These are phyloP conservation scores for Neopestalotiopsis clavispora DNA, from an alignment of 2,329 filamentous ascomycete genomes.

Conservation along the genomic window DNA sequence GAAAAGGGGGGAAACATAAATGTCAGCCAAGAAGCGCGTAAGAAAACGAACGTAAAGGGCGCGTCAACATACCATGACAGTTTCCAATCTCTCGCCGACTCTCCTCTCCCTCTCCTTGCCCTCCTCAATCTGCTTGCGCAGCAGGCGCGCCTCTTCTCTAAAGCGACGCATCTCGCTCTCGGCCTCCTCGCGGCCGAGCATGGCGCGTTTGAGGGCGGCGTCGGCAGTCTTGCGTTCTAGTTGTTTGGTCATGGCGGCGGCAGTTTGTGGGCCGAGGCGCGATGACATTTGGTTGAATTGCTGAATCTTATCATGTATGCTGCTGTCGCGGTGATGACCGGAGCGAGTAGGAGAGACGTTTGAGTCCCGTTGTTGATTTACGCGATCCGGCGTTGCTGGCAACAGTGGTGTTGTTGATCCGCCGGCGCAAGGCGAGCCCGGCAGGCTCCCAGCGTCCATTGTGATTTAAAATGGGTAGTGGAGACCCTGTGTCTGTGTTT, in stretches of 20 bases:
- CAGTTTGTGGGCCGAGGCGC: conserved; percentile 20
- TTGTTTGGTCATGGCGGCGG: conserved; percentile 52
- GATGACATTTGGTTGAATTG: conserved; percentile 36
- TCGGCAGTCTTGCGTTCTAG: conserved; percentile 69
- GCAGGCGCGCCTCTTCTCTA: conserved; percentile 61
- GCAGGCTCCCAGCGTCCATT: conserved; percentile 20
- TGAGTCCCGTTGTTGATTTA: conserved; percentile 34
- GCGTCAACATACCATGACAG: conserved; percentile 64
- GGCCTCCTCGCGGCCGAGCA: conserved; percentile 72
- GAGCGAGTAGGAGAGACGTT: conserved; percentile 25
- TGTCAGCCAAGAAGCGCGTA: not conserved
- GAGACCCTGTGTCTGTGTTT: not conserved
- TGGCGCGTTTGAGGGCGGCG: conserved; percentile 68
- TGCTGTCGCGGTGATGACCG: conserved; percentile 33
- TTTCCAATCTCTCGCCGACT: conserved; percentile 70
- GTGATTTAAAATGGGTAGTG: not conserved
- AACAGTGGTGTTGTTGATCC: conserved; percentile 29
- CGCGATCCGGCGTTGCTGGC: conserved; percentile 34
- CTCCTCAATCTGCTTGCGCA: conserved; percentile 67
- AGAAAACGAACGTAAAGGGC: not conserved
- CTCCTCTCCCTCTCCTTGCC: conserved; percentile 68
- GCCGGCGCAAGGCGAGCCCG: conserved; percentile 29
- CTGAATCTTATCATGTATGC: conserved; percentile 39
- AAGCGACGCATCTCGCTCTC: conserved; percentile 70
- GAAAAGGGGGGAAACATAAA: not conserved